Evolutionary conservation across 23 red algal species (phyloP), one percentile per base, ranked within the genome.

Genomic region (Cyanidiococcus yangmingshanensis): DNA sequence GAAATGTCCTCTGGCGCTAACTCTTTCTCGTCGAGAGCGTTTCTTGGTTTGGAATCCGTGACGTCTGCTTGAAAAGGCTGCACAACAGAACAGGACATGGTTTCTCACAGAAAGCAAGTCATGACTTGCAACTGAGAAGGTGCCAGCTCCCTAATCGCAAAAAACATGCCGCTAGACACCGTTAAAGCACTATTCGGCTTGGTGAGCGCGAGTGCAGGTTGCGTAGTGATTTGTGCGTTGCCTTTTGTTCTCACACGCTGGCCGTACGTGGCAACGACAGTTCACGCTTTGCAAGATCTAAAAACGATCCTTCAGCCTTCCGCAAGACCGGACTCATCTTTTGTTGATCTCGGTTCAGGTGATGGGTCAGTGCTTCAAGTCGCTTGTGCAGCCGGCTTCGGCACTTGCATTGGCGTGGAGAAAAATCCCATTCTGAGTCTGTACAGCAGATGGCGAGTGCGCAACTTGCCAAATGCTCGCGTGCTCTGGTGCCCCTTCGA

Each of bases 331-430:
- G 7, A 2, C n/a, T 12, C 63, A 25, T 32, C 63, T 35, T 71
- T 71, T 71, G 12, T 71, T 25, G 63, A 71, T 71, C 15, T 71
- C 63, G 63, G 63, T 35, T 71, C n/a, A 7, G 63, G 63, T 3
- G 63, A 71, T 29, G 63, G 63, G 16, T 25, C 63, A 7, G 63
- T 71, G 63, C 16, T 71, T 25, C 12, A 35, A 35, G 12, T 32
- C 27, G 63, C 63, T 7, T 12, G 16, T 27, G 7, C 7, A 30
- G 7, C 32, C 7, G 63, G 63, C 32, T 71, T 71, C 32, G 63
- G 63, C 63, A 7, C n/a, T 3, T 7, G n/a, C n/a, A 3, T 71
- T 12, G 63, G 63, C 27, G 32, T 71, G 16, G 63, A 71, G 27
- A 7, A 2, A 29, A 71, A 71, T 35, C 63, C 63, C 7, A 7